phyloP scores from a whole-genome alignment of 2,329 filamentous ascomycete species.

The Tolypocladium amazonense region DNA sequence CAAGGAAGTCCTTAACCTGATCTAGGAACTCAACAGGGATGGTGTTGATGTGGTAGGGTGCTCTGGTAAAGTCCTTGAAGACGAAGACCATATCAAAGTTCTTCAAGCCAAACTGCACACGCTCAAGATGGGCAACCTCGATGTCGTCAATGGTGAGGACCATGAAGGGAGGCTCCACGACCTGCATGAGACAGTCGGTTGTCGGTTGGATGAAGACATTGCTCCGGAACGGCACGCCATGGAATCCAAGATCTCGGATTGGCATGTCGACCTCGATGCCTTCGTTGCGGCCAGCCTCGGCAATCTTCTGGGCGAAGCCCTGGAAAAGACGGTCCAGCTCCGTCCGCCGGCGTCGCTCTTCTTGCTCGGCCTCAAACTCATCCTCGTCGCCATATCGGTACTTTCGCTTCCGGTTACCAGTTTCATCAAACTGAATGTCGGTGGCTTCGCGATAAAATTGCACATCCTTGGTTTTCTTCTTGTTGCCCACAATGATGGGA shows the following conservation, averaged over 20 bases:
- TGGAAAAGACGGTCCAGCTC: slow-evolving; percentile 94
- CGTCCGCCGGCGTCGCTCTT: slow-evolving; percentile 83
- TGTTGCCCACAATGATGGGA: slow-evolving; percentile 93
- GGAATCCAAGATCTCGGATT: slow-evolving; percentile 92
- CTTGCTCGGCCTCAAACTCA: slow-evolving; percentile 96
- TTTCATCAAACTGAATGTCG: slow-evolving; percentile 98
- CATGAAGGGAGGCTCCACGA: slow-evolving; percentile 94
- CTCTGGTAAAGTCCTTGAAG: slow-evolving; percentile 91
- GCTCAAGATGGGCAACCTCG: slow-evolving; percentile 90
- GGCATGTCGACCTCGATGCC: slow-evolving; percentile 92
- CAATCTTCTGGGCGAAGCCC: slow-evolving; percentile 92
- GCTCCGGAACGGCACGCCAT: slow-evolving; percentile 89
- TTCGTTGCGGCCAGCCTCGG: slow-evolving; percentile 85
- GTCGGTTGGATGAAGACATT: slow-evolving; percentile 94
- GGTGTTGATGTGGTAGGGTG: slow-evolving; percentile 91
- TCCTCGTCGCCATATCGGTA: slow-evolving; percentile 97
- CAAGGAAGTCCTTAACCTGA: slow-evolving; percentile 94
- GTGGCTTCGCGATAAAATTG: slow-evolving; percentile 98
- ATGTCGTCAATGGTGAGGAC: slow-evolving; percentile 93
- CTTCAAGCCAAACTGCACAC: slow-evolving; percentile 92
- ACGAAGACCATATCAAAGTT: slow-evolving; percentile 99
- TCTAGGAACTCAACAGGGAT: slow-evolving; percentile 94
- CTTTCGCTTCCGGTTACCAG: slow-evolving; percentile 93
- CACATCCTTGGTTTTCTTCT: slow-evolving; percentile 96
- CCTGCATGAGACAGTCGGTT: slow-evolving; percentile 91